These are phyloP conservation scores for Kentomonas sorsogonicus DNA, from an alignment of 208 protist species.

Conservation along the genomic window DNA sequence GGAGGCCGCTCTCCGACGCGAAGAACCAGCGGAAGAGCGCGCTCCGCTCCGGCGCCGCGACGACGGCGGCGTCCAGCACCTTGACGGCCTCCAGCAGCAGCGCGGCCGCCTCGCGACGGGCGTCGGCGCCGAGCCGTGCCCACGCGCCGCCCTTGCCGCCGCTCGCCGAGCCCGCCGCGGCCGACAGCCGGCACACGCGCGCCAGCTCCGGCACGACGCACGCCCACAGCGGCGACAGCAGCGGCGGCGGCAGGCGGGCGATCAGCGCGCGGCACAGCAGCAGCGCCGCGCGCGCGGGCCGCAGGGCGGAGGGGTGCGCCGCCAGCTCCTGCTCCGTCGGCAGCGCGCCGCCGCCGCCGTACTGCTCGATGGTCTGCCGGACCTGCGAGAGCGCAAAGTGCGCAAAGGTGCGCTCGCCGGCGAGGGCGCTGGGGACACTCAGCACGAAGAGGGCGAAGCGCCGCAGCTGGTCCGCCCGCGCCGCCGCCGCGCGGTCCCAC, in stretches of 20 bases:
- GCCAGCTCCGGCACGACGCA: slow-evolving; percentile 38
- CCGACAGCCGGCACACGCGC: slow-evolving; percentile 5
- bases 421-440: background rate
- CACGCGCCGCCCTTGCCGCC: background rate
- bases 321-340: slow-evolving; percentile 17
- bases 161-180: background rate
- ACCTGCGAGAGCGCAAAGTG: slow-evolving; percentile 35
- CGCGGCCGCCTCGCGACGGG: slow-evolving; percentile 24
- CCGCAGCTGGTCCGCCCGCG: slow-evolving; percentile 26
- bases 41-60: slow-evolving; percentile 28
- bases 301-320: too few relatives aligned
- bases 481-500: slow-evolving; percentile 29
- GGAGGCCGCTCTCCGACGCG: slow-evolving; percentile 16
- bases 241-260: slow-evolving; percentile 14
- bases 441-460: slow-evolving; percentile 32
- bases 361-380: slow-evolving; percentile 19
- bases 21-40: slow-evolving; percentile 27
- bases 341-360: too few relatives aligned
- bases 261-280: slow-evolving; percentile 64
- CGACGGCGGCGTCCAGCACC: slow-evolving; percentile 39
- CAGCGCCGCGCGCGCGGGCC: slow-evolving; percentile 28
- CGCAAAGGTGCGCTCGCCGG: slow-evolving; percentile 6
- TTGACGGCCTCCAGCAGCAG: slow-evolving; percentile 65
- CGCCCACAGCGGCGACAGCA: slow-evolving; percentile 46
- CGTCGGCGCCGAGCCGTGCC: background rate